These are phyloP conservation scores for Neurospora sp. DNA, from an alignment of 495 filamentous ascomycete species.

Conservation along the genomic window DNA sequence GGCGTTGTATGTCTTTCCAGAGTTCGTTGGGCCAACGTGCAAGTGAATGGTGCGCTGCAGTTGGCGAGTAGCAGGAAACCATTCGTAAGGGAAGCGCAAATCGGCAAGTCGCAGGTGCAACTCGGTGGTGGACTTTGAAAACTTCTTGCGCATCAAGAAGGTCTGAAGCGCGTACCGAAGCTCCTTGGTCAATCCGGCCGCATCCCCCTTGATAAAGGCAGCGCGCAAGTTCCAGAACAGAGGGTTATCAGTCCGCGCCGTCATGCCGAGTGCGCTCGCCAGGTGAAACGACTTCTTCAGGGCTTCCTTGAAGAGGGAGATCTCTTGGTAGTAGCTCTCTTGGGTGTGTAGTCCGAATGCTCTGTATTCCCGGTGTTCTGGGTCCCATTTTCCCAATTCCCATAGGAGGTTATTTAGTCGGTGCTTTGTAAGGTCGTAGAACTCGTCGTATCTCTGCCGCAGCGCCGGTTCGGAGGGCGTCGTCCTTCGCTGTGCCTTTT, in stretches of 20 bases:
- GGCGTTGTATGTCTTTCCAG: conserved; percentile 95
- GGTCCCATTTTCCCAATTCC: conserved; percentile 6
- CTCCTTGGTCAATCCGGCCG: conserved; percentile 40
- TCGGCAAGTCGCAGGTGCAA: conserved; percentile 63
- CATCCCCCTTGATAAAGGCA: conserved; percentile 42
- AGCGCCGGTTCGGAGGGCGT: background rate
- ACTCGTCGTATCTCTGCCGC: conserved; percentile 18
- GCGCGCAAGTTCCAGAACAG: conserved; percentile 46
- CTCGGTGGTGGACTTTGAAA: conserved; percentile 22
- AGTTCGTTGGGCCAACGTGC: conserved; percentile 96
- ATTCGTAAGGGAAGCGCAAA: conserved; percentile 75
- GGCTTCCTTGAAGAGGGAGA: conserved; percentile 23
- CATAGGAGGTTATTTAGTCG: conserved; percentile 8
- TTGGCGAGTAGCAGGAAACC: conserved; percentile 74
- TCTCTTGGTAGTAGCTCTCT: conserved; percentile 22
- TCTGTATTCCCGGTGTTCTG: conserved; percentile 16
- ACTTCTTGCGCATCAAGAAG: conserved; percentile 26
- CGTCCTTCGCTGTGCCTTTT: background rate
- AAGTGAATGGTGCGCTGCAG: conserved; percentile 78
- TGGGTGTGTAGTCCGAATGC: conserved; percentile 22
- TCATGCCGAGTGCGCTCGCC: conserved; percentile 19
- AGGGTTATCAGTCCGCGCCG: conserved; percentile 31
- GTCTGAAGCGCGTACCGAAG: conserved; percentile 54
- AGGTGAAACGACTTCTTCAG: conserved; percentile 26
- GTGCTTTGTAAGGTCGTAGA: conserved; percentile 16